Base-by-base conservation (phyloP, 208 protist species). In the Trypanosoma theileri region DNA sequence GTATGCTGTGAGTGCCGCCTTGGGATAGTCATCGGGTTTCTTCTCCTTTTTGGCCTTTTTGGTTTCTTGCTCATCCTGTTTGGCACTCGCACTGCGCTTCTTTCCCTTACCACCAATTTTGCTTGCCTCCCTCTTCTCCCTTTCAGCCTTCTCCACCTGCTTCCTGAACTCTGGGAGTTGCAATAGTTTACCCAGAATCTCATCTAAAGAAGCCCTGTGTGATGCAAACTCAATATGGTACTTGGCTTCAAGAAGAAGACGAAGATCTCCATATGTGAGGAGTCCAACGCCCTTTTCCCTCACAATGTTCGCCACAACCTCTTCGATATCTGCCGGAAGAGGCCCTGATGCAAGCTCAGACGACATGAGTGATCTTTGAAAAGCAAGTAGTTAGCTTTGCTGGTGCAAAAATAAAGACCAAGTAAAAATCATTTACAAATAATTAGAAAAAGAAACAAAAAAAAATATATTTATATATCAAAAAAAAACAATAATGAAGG, bases 21-120 rank as follows among this genome's bases (percentile, higher is more conserved):
- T 97, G 52, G 92, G 92, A 71, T 91, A 92, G 70, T 91, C 78
- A 12, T 90, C 86, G 1, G 88, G 88, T 64, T 93, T 95, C 73
- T 84, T 86, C 50, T 75, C 81, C 28, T 69, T 65, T 74, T 86
- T 88, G 7, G 10, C 53, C 55, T 71, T 69, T 77, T 85, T 85
- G 57, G 83, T 69, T 35, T 73, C 59, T 19, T 58, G 67, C 54
- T 65, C 73, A 8, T 60, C 17, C 19, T 73, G 79, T 57, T 66
- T 78, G 51, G 65, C 42, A 55, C 56, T 52, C 31, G 58, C 8
- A 22, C 52, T 59, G 57, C 76, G 80, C 71, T 75, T 80, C 65
- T 75, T 82, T 14, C 66, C 62, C 60, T 85, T 87, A 12, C 71
- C 79, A 62, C 80, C 76, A 68, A 76, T 74, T 11, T 1, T 22